phyloP scores from a whole-genome alignment of 768 basidiomycete species.

The Inosperma sp. region DNA sequence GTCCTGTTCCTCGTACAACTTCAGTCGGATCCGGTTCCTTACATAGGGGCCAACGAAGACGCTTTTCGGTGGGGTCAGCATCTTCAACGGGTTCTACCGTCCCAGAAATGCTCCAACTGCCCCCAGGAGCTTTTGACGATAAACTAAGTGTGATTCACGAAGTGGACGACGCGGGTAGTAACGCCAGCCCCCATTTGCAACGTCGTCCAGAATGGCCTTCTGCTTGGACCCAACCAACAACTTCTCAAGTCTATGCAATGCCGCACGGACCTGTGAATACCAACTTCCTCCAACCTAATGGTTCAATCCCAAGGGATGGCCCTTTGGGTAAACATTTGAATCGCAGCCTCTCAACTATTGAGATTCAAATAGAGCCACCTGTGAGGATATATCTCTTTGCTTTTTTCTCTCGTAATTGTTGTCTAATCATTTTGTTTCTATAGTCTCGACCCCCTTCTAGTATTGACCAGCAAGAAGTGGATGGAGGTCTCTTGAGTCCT shows the following conservation, averaged over 20 bases:
- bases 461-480: conserved; percentile 7
- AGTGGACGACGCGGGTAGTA: background rate
- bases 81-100: conserved; percentile 11
- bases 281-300: background rate
- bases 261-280: background rate
- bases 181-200: background rate
- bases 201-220: background rate
- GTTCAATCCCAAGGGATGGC: background rate
- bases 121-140: background rate
- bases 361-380: conserved; percentile 21
- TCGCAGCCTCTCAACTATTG: conserved; percentile 17
- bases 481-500: conserved; percentile 7
- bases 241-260: background rate
- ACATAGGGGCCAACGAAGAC: conserved; percentile 6
- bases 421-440: background rate
- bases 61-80: conserved; percentile 13
- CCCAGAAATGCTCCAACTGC: conserved; percentile 18
- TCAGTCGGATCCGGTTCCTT: conserved; percentile 14
- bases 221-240: background rate
- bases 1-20: conserved; percentile 13
- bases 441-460: conserved; percentile 19
- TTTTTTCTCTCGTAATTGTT: background rate
- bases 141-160: background rate
- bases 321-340: conserved; percentile 10
- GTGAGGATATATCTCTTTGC: conserved; percentile 13